Conservation (phyloP, 345 rosid genomes). For the Syzygium aromaticum region DNA sequence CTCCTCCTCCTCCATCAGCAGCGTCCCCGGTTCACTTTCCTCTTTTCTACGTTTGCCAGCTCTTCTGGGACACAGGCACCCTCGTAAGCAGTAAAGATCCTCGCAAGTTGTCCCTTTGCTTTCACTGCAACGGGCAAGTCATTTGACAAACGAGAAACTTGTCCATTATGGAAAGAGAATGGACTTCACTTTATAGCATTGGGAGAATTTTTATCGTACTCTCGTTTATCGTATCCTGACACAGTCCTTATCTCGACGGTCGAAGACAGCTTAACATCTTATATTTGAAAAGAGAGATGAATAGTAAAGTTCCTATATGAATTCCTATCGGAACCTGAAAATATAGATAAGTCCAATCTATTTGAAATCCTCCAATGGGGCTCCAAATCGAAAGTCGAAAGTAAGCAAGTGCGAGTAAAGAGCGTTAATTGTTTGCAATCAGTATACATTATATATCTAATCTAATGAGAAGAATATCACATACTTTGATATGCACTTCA, state of each 20-base stretch:
- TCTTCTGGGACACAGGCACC: neutral
- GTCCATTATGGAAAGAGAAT: neutral
- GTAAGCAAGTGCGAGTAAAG: neutral
- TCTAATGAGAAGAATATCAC: neutral
- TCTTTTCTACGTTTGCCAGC: neutral
- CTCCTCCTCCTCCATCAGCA: neutral
- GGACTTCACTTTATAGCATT: neutral
- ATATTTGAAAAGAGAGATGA: neutral
- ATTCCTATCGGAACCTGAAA: rapidly evolving
- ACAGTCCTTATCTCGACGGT: rapidly evolving
- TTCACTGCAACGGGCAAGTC: neutral
- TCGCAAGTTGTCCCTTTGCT: neutral
- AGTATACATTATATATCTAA: neutral
- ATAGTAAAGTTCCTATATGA: neutral
- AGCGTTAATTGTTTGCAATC: neutral
- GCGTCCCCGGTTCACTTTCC: neutral
- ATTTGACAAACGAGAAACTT: neutral
- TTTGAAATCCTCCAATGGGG: neutral
- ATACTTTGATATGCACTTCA: neutral
- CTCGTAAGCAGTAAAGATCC: neutral
- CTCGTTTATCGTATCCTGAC: neutral
- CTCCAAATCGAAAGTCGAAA: neutral
- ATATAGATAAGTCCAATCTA: neutral
- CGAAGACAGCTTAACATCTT: neutral
- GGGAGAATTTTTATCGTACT: neutral